Evolutionary conservation across 108 stramenopile species (phyloP), one percentile per base, ranked within the genome.

Genomic region (Cyclotella choctawhatcheeana): DNA sequence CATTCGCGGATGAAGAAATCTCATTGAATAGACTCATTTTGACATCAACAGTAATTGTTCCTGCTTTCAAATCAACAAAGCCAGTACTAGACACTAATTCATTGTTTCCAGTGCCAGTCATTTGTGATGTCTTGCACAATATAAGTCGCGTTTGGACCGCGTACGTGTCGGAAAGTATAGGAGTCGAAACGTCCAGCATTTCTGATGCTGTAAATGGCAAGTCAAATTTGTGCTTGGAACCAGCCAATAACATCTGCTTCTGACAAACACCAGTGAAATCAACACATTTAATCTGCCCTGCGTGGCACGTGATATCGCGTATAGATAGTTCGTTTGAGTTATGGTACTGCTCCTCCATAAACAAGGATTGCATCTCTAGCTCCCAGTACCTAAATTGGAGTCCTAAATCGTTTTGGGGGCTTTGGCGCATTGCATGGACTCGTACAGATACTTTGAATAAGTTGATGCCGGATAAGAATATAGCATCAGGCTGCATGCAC

Each of bases 401-500:
- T 0, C 74, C 77, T 24, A 30, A 34, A 51, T 86, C 85, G 26
- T 63, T 16, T 20, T 53, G 18, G 44, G 51, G 53, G 33, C 63
- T 43, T 60, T 50, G 77, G 48, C 43, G 55, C 71, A 93, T 82
- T 18, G 88, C 76, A 47, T 93, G 89, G n/a, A 93, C 51, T 8
- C 92, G 80, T 24, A 88, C 5, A 5, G 63, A 54, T 33, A 89
- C 56, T 47, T 88, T 86, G 12, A 78, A 60, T 5, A 90, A 35
- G 60, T 83, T 59, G 12, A 93, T 34, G 20, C 86, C 88, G 8
- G 85, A 33, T 29, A 90, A 44, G 55, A 87, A 77, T 18, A 88
- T 85, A 24, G 82, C 74, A 74, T 93, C 89, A 64, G 92, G 92
- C 64, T 93, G 86, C 89, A 90, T 89, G 51, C 77, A 87, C 14